Percentiles rank a stretch among this genome's conserved stretches.
phyloP scores from a whole-genome alignment of 108 stramenopile species.

The Skeletonema tropicum region DNA sequence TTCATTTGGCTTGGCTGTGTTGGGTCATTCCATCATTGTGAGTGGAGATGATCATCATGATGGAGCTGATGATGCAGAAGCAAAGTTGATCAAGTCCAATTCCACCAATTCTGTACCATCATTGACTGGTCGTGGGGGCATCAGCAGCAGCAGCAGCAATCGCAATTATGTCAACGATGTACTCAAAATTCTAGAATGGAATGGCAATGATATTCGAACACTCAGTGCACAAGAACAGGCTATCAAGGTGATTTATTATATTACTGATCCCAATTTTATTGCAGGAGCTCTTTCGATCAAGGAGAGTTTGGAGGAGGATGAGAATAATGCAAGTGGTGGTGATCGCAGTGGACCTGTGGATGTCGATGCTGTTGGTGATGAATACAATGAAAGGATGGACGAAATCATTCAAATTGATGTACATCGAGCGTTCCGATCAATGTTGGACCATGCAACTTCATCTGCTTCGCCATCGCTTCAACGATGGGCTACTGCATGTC shows the following conservation, averaged over 20 bases:
- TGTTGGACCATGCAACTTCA: conserved; percentile 74
- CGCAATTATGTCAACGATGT: conserved; percentile 59
- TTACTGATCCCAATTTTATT: conserved; percentile 69
- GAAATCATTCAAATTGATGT: conserved; percentile 60
- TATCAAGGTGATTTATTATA: conserved; percentile 70
- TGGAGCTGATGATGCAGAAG: neutral
- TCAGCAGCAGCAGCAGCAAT: no score
- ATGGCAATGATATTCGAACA: conserved; percentile 66
- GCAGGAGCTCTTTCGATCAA: conserved; percentile 17
- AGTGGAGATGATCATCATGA: neutral
- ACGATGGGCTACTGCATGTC: conserved; percentile 77
- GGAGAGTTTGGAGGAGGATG: conserved; percentile 3
- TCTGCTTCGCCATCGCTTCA: conserved; percentile 73
- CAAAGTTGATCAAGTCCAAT: conserved; percentile 1
- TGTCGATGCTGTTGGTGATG: conserved; percentile 2
- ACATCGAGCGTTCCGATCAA: conserved; percentile 61
- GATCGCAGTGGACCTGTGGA: conserved; percentile 22
- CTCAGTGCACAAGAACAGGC: conserved; percentile 82
- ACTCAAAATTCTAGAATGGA: conserved; percentile 69
- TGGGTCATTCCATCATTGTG: conserved; percentile 28
- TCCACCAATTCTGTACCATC: conserved; percentile 21
- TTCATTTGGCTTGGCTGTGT: conserved; percentile 37
- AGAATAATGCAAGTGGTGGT: conserved; percentile 1
- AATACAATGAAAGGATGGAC: conserved; percentile 17
- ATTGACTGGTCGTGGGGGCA: conserved; percentile 5